These are phyloP conservation scores for Sechiopsis laciniata DNA, from an alignment of 306 rosid species.

Conservation along the genomic window DNA sequence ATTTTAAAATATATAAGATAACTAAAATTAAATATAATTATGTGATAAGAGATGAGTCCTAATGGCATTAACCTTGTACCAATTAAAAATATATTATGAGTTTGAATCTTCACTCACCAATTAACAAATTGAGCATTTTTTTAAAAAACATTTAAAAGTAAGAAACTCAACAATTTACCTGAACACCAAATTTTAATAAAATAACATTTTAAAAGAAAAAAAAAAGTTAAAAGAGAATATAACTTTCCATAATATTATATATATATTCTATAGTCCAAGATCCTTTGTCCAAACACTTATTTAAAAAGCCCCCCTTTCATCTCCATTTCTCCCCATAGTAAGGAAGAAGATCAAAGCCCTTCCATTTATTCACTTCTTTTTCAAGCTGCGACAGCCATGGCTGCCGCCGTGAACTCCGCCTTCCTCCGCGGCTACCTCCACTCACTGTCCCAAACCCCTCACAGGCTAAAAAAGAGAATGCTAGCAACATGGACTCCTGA, in stretches of 20 bases:
- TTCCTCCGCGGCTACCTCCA: constrained; percentile 50
- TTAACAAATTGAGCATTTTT: no score
- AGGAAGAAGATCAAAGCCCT: not conserved
- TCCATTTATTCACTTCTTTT: not conserved
- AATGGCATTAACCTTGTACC: no score
- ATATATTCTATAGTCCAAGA: constrained; percentile 4
- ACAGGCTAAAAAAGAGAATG: constrained; percentile 71
- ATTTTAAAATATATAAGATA: no score
- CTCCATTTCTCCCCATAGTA: constrained; percentile 9
- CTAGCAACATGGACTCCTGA: constrained; percentile 92
- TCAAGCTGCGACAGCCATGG: constrained; percentile 10
- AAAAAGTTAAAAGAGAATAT: not conserved
- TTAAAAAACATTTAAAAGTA: no score
- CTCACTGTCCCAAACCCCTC: constrained; percentile 76
- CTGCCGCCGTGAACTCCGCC: constrained; percentile 28
- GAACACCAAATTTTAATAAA: no score
- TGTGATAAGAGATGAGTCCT: no score
- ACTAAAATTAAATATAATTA: no score
- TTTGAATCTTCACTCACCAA: no score
- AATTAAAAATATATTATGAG: no score
- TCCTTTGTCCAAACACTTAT: constrained; percentile 1
- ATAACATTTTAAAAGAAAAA: not conserved
- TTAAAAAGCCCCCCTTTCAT: constrained; percentile 7
- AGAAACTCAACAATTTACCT: no score
- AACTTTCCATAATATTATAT: not conserved